These are phyloP conservation scores for Trichoderma parareesei DNA, from an alignment of 495 filamentous ascomycete species.

Conservation along the genomic window DNA sequence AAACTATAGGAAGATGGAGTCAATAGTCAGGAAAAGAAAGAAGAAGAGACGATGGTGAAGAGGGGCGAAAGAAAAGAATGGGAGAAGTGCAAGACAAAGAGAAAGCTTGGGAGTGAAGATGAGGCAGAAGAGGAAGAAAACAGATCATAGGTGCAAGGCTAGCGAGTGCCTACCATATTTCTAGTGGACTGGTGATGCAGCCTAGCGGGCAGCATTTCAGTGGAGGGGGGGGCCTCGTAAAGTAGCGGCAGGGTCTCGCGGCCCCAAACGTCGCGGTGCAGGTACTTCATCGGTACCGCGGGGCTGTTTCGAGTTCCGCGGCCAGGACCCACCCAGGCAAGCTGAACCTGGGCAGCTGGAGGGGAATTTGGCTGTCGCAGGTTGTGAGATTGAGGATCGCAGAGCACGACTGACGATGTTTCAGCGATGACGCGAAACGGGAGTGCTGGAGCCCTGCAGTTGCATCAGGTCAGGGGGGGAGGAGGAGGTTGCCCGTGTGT, in stretches of 20 bases:
- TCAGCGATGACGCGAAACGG: slow-evolving; percentile 4
- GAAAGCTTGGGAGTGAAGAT: background rate
- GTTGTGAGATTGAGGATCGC: background rate
- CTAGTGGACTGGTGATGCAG: slow-evolving; percentile 6
- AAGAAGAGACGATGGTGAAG: background rate
- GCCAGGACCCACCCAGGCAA: background rate
- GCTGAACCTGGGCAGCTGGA: background rate
- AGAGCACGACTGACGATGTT: background rate
- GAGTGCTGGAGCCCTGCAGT: background rate
- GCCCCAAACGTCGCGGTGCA: background rate
- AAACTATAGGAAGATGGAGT: background rate
- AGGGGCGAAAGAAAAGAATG: background rate
- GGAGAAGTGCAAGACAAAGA: background rate
- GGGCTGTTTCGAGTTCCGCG: background rate
- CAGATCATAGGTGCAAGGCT: background rate
- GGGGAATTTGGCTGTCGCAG: background rate
- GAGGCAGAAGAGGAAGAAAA: background rate
- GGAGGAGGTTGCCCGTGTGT: background rate
- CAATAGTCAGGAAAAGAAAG: background rate
- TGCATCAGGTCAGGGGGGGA: background rate
- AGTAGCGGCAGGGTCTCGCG: slow-evolving; percentile 1
- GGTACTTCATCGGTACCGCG: slow-evolving; percentile 3
- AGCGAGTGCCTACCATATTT: slow-evolving; percentile 3
- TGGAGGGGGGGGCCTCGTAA: background rate
- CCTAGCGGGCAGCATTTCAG: slow-evolving; percentile 6